A percentile compares a stretch with the other conserved stretches of the same genome.
These are phyloP conservation scores for Aspergillus steynii DNA, from an alignment of 495 filamentous ascomycete species.

Conservation along the genomic window DNA sequence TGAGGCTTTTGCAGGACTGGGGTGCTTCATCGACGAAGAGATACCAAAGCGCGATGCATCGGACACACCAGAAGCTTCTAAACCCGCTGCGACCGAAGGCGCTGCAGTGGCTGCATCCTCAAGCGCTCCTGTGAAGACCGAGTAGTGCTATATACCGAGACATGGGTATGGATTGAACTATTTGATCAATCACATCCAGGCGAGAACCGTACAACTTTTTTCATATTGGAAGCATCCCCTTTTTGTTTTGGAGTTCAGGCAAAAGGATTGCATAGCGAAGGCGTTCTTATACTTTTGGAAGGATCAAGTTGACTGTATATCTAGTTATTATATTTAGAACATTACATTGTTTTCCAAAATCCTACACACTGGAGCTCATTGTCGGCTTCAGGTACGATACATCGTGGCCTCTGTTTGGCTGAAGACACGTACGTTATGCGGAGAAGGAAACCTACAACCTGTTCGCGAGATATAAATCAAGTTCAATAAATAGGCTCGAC, in stretches of 20 bases:
- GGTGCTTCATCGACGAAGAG: constrained; percentile 81
- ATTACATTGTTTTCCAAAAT: neutral
- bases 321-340: neutral
- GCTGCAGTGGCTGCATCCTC: constrained; percentile 32
- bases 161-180: neutral
- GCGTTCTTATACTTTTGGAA: constrained; percentile 6
- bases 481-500: neutral
- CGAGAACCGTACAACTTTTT: neutral
- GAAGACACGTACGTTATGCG: too few species aligned
- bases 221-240: neutral
- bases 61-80: constrained; percentile 17
- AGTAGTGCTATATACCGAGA: neutral
- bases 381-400: too few species aligned
- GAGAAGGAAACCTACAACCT: too few species aligned
- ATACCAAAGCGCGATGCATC: constrained; percentile 46
- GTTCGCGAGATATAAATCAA: neutral
- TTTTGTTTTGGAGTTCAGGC: neutral
- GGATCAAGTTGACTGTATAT: neutral
- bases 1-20: constrained; percentile 88
- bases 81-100: constrained; percentile 31
- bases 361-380: neutral
- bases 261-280: constrained; percentile 10
- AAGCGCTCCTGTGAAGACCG: constrained; percentile 7
- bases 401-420: too few species aligned
- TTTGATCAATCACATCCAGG: neutral